Evolutionary conservation across 306 rosid species (phyloP).

Genomic region (Macrotyloma uniflorum): DNA sequence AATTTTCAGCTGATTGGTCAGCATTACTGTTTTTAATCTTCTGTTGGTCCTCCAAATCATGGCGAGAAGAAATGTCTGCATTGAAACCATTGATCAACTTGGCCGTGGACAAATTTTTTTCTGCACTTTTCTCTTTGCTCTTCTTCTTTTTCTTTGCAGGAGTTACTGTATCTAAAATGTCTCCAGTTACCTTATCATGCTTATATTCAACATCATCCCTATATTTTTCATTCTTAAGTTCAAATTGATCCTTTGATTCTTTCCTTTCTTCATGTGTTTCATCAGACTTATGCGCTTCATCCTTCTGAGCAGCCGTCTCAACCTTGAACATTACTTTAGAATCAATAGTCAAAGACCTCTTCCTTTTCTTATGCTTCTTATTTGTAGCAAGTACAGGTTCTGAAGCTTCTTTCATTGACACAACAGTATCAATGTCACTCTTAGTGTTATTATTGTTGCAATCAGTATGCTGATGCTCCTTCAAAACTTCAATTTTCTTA

Average conservation of each 20-base stretch:
- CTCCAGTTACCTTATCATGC: constrained; percentile 31
- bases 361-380: constrained; percentile 45
- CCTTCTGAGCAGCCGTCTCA: constrained; percentile 38
- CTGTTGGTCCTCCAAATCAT: constrained; percentile 42
- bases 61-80: constrained; percentile 40
- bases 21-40: constrained; percentile 41
- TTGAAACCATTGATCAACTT: constrained; percentile 27
- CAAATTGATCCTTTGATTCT: constrained; percentile 28
- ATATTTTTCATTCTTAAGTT: constrained; percentile 26
- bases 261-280: constrained; percentile 28
- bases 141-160: constrained; percentile 42
- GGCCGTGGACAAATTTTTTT: constrained; percentile 31
- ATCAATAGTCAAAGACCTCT: constrained; percentile 39
- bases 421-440: constrained; percentile 27
- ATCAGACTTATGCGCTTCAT: constrained; percentile 26
- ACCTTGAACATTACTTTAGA: constrained; percentile 38
- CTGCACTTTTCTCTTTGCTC: constrained; percentile 30
- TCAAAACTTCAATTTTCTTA: constrained; percentile 45
- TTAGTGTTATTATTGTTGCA: constrained; percentile 23
- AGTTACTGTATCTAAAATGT: constrained; percentile 20
- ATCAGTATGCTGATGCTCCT: constrained; percentile 32
- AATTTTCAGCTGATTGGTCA: constrained; percentile 40
- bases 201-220: constrained; percentile 15
- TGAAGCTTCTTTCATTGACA: constrained; percentile 45
- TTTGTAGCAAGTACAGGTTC: constrained; percentile 35